Percentiles rank a stretch among this genome's conserved stretches.
phyloP scores from a whole-genome alignment of 441 rosid genomes.

The Eugenia klotzschiana region DNA sequence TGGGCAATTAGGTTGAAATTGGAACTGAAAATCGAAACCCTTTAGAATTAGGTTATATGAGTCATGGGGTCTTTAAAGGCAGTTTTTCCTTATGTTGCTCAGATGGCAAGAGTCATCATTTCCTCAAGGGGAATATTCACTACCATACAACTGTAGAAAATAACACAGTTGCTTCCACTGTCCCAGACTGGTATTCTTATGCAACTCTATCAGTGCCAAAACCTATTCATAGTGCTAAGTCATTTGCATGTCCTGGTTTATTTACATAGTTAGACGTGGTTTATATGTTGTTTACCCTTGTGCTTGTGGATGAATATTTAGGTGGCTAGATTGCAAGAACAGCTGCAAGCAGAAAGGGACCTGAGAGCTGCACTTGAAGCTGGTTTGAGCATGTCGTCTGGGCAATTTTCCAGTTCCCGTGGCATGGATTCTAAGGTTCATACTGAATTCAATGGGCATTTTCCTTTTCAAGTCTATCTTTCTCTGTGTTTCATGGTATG shows the following conservation, averaged over 20 bases:
- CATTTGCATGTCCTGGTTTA: not conserved
- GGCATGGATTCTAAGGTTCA: constrained; percentile 89
- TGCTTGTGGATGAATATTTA: not conserved
- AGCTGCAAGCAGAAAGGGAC: constrained; percentile 97
- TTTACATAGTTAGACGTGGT: not conserved
- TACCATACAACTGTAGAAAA: not conserved
- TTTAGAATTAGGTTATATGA: not conserved
- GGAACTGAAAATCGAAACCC: not conserved
- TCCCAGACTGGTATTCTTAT: not conserved
- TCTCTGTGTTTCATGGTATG: constrained; percentile 11
- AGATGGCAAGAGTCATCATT: not conserved
- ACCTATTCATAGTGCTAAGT: not conserved
- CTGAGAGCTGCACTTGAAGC: constrained; percentile 95
- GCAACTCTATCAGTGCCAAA: not conserved
- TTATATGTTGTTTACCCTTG: not conserved
- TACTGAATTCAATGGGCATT: constrained; percentile 2
- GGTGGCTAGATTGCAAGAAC: constrained; percentile 78
- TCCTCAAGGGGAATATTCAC: not conserved
- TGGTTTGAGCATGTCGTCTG: constrained; percentile 96
- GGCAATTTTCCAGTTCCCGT: constrained; percentile 66
- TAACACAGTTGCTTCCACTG: not conserved
- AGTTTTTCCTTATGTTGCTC: not conserved
- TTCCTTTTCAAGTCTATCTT: not conserved
- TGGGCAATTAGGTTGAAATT: not conserved
- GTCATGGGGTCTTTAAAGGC: not conserved